Evolutionary conservation across 1,139 yeast genomes (phyloP).

Genomic region (Magnusiomyces sp.): DNA sequence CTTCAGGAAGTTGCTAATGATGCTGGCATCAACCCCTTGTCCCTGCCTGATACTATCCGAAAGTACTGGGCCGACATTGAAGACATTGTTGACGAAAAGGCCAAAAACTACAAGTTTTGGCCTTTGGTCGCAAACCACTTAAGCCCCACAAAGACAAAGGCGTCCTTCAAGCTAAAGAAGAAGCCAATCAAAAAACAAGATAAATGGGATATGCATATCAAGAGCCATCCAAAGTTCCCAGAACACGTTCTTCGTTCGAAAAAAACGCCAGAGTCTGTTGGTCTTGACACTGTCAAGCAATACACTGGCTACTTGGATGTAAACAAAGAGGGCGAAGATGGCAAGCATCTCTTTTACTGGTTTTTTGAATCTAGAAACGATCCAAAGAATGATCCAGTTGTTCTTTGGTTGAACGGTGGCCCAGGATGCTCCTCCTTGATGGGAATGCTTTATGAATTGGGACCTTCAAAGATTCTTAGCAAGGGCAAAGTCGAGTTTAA

Average conservation of each 20-base stretch:
- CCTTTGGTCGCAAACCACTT: not conserved
- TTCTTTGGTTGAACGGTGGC: constrained; percentile 70
- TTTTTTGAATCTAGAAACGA: constrained; percentile 64
- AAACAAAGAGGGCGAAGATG: constrained; percentile 53
- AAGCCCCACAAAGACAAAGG: not conserved
- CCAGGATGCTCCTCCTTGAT: constrained; percentile 70
- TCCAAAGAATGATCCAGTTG: constrained; percentile 53
- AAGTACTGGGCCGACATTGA: not conserved
- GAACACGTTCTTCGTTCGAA: constrained; percentile 23
- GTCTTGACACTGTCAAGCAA: constrained; percentile 38
- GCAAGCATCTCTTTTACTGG: constrained; percentile 79
- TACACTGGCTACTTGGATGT: constrained; percentile 64
- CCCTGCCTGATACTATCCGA: constrained; percentile 3
- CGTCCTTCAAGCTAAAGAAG: not conserved
- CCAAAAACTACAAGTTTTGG: not conserved
- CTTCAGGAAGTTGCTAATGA: not conserved
- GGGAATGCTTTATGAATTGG: constrained; percentile 54
- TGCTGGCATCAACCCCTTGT: not conserved
- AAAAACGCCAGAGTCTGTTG: constrained; percentile 23
- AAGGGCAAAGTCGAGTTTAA: constrained; percentile 33
- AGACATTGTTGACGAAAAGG: not conserved
- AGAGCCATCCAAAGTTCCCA: constrained; percentile 14
- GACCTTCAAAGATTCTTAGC: constrained; percentile 42
- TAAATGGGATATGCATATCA: constrained; percentile 2
- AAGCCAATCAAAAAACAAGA: not conserved